Base-by-base conservation (phyloP, 1,284 basidiomycete species). In the Coniferiporia sulphurascens region DNA sequence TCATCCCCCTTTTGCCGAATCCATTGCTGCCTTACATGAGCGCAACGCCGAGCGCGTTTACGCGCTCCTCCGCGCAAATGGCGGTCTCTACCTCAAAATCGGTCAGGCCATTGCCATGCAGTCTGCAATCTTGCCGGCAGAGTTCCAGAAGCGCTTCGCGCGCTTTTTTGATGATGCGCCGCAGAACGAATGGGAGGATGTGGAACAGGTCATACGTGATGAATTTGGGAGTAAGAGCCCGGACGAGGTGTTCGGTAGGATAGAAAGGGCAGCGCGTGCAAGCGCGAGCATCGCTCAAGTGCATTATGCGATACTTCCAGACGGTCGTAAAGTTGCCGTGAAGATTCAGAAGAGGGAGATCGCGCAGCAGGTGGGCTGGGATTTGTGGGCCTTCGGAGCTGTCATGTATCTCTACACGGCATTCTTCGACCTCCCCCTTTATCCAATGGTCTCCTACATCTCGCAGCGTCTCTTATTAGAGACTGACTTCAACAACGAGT, bases 331-430 rank as follows among this genome's bases (percentile, higher is more conserved):
- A 63, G 93, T 95, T 1, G 93, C 93, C 0, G 93, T 96, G 63
- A 95, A 95, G 73, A 78, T 94, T n/a, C 91, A 95, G 74, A 95
- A 94, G 66, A 93, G 91, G 0, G 89, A 85, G 34, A 91, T 96
- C 15, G 79, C 77, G 55, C 90, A 83, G 66, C 93, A 96, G 74
- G 86, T 91, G 73, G 85, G 90, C 62, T 92, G 86, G 85, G 91
- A 94, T 70, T 73, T 94, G 27, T 82, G 75, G 22, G 65, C 64
- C 5, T 69, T 67, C 55, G 73, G 81, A 12, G 65, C 75, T 2
- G 86, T 87, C 1, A 87, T 89, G 84, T 89, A 85, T 85, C 75
- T 85, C 66, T 87, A 87, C 65, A 86, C 89, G 64, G 74, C 85
- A 43, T 84, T 85, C 1, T 93, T 93, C 68, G 86, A 91, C 65